Percentiles rank a stretch among this genome's conserved stretches.
These are phyloP conservation scores for Obelidium mucronatum DNA, from an alignment of 192 early-diverging fungal genomes.

Conservation along the genomic window DNA sequence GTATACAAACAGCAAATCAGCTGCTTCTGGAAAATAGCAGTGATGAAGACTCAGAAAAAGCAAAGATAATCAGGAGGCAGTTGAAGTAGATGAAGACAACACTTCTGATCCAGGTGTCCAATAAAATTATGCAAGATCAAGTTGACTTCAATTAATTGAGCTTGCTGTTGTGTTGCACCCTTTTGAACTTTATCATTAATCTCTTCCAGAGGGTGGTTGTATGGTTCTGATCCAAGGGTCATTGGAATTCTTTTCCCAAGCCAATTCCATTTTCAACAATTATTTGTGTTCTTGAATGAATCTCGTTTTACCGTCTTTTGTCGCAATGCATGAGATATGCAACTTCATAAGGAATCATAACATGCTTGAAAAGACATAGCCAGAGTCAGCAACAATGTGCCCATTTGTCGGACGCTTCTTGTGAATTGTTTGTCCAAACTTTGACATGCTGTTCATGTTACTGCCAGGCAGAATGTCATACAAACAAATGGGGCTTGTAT, in stretches of 20 bases:
- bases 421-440: constrained; percentile 23
- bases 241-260: neutral
- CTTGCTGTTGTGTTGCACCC: neutral
- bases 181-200: neutral
- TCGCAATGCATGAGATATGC: neutral
- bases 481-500: neutral
- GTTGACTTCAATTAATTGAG: neutral
- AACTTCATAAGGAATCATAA: constrained; percentile 1
- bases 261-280: constrained; percentile 9
- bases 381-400: constrained; percentile 1
- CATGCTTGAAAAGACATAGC: constrained; percentile 11
- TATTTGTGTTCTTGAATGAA: constrained; percentile 8
- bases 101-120: neutral
- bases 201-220: neutral
- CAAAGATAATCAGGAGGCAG: neutral
- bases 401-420: neutral
- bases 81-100: neutral
- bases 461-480: neutral
- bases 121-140: constrained; percentile 10
- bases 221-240: neutral
- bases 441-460: neutral
- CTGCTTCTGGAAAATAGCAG: neutral
- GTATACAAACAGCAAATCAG: neutral
- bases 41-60: too few species aligned
- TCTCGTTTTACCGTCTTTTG: neutral